Base-by-base conservation (phyloP, 1,139 yeast genomes). In the Hyphopichia wangnamkhiaoensis region DNA sequence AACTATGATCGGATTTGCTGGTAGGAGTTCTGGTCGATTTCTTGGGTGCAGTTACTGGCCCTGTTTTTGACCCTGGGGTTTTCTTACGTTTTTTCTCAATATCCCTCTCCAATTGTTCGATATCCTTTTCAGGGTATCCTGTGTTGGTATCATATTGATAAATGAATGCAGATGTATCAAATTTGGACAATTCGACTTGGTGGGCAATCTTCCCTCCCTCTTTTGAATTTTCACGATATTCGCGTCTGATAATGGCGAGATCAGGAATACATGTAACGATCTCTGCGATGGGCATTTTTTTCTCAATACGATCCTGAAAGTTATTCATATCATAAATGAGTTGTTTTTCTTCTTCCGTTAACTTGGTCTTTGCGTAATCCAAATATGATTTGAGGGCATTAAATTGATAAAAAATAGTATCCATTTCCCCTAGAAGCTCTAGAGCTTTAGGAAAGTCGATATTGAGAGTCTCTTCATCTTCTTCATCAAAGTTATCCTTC, bases 191-290 rank as follows among this genome's bases (percentile, higher is more conserved):
- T 31, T 37, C 38, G 15, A 34, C 30, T 20, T 42, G 46, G 23
- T 33, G 32, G 3, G 57, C 48, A 7, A 65, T 45, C 37, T 53
- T 56, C 2, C 66, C 68, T 1, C 63, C 70, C 41, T 63, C 68
- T 17, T 47, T 43, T 5, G 70, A 68, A 43, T 57, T 65, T 34
- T 64, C 68, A 32, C 45, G 48, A 20, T 61, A 48, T 33, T 60
- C 59, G 14, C 68, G 52, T 37, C 71, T 52, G 12, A 61, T 43
- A 14, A 60, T 58, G 6, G 63, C 54, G 31, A 65, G 46, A 14
- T 43, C 50, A 2, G 57, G 61, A n/a, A 50, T 51, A 20, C 40
- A 49, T 5, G 49, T 45, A 14, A 52, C 43, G 18, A 65, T 44
- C 12, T 54, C 54, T 2, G 56, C 50, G 5, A 61, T 39, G n/a